A percentile compares a stretch with the other conserved stretches of the same genome.
phyloP scores from a whole-genome alignment of 768 basidiomycete species.

The Galerina sulciceps region DNA sequence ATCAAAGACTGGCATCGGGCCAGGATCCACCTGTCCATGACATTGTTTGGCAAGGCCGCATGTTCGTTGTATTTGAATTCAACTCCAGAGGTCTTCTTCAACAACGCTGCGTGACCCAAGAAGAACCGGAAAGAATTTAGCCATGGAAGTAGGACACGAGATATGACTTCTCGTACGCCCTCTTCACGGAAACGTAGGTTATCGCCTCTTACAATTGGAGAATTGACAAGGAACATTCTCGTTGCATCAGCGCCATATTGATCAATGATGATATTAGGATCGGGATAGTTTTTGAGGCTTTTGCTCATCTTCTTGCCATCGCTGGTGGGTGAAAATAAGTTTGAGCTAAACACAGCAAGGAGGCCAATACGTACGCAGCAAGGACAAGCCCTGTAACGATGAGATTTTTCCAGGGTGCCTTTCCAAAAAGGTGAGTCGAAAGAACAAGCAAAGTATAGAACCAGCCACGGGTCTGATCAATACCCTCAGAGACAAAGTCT shows the following conservation, averaged over 20 bases:
- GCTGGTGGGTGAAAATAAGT: slow-evolving; percentile 39
- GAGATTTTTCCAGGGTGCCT: slow-evolving; percentile 97
- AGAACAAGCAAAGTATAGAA: slow-evolving; percentile 98
- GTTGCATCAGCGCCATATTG: slow-evolving; percentile 96
- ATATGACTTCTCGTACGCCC: slow-evolving; percentile 95
- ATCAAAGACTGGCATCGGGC: slow-evolving; percentile 98
- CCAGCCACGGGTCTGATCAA: slow-evolving; percentile 99
- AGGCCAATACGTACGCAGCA: slow-evolving; percentile 68
- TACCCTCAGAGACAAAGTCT: slow-evolving; percentile 97
- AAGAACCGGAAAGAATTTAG: slow-evolving; percentile 99
- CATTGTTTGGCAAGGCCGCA: slow-evolving; percentile 82
- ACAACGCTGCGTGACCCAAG: slow-evolving; percentile 88
- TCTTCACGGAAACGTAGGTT: slow-evolving; percentile 98
- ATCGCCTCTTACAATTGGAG: slow-evolving; percentile 96
- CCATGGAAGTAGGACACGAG: slow-evolving; percentile 97
- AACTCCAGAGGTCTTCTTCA: slow-evolving; percentile 78
- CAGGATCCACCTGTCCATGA: slow-evolving; percentile 99
- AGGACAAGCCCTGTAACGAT: slow-evolving; percentile 96
- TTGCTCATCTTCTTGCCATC: slow-evolving; percentile 99
- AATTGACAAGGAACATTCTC: slow-evolving; percentile 98
- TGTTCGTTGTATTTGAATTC: slow-evolving; percentile 90
- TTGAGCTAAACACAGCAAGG: not conserved
- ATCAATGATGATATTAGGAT: slow-evolving; percentile 89
- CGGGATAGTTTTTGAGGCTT: slow-evolving; percentile 94
- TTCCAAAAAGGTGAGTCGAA: slow-evolving; percentile 92